Conservation (phyloP, 441 rosid genomes). For the Macaranga tanarius region DNA sequence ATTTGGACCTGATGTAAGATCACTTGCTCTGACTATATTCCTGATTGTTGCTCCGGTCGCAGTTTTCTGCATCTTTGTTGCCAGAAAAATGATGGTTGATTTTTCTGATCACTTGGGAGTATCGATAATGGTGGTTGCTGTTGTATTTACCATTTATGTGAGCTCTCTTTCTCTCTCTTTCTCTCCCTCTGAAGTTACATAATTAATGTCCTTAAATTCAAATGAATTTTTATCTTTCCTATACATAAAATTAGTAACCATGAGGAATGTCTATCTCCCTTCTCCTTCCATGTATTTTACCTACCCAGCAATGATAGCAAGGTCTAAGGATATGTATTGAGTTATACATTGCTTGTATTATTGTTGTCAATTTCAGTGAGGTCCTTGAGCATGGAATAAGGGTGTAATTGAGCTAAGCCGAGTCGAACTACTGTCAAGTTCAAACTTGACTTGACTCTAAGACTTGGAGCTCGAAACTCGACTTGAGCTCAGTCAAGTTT, state of each 20-base stretch:
- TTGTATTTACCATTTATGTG: conserved; percentile 66
- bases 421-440: too few relatives aligned
- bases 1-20: conserved; percentile 96
- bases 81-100: conserved; percentile 62
- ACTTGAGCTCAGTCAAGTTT: too few relatives aligned
- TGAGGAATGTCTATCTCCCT: conserved; percentile 17
- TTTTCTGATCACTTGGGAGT: conserved; percentile 61
- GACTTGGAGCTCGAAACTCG: too few relatives aligned
- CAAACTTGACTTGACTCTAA: too few relatives aligned
- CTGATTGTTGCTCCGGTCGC: conserved; percentile 73
- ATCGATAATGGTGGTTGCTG: conserved; percentile 49
- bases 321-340: background rate
- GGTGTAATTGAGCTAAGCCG: too few relatives aligned
- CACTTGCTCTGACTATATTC: conserved; percentile 65
- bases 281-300: conserved; percentile 31
- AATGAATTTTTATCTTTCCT: background rate
- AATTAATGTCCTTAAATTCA: background rate
- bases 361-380: background rate
- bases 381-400: background rate
- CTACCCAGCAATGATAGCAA: background rate
- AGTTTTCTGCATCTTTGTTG: conserved; percentile 74
- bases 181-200: conserved; percentile 15
- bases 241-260: background rate
- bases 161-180: conserved; percentile 41
- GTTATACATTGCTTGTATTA: background rate